Conservation (phyloP, 73 alveolate genomes). For the Tetrahymena malaccensis region DNA sequence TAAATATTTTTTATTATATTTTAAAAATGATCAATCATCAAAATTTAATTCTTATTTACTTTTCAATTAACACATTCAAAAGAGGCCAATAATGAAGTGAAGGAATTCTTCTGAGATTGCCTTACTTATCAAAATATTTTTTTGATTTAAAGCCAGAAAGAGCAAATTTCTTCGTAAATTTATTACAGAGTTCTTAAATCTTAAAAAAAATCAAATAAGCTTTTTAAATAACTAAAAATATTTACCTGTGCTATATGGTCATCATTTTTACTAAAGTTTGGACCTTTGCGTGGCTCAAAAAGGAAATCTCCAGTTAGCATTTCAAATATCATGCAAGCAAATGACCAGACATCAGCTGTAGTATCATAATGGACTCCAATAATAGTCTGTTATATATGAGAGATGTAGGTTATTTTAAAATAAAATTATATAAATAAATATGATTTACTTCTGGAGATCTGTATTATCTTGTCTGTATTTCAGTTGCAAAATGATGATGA, state of each 20-base stretch:
- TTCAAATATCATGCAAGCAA: conserved; percentile 95
- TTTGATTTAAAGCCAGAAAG: conserved; percentile 69
- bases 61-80: conserved; percentile 49
- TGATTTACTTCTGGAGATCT: conserved; percentile 96
- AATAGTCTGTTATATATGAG: neutral
- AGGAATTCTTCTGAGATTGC: conserved; percentile 68
- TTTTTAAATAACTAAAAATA: neutral
- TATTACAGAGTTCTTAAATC: conserved; percentile 88
- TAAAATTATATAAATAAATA: neutral
- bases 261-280: conserved; percentile 81
- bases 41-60: neutral
- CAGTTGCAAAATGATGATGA: conserved; percentile 79
- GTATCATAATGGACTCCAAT: conserved; percentile 86
- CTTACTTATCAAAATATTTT: conserved; percentile 76
- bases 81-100: conserved; percentile 72
- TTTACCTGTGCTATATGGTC: conserved; percentile 79
- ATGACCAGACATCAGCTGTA: conserved; percentile 95
- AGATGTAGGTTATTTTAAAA: too few relatives aligned
- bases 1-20: neutral
- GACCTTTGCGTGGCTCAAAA: conserved; percentile 92
- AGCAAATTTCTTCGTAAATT: conserved; percentile 84
- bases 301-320: conserved; percentile 98
- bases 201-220: neutral
- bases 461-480: conserved; percentile 86
- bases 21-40: neutral